Evolutionary conservation across 352 stramenopile species (phyloP), one percentile per base, ranked within the genome.

Genomic region (Phytophthora chlamydospora): DNA sequence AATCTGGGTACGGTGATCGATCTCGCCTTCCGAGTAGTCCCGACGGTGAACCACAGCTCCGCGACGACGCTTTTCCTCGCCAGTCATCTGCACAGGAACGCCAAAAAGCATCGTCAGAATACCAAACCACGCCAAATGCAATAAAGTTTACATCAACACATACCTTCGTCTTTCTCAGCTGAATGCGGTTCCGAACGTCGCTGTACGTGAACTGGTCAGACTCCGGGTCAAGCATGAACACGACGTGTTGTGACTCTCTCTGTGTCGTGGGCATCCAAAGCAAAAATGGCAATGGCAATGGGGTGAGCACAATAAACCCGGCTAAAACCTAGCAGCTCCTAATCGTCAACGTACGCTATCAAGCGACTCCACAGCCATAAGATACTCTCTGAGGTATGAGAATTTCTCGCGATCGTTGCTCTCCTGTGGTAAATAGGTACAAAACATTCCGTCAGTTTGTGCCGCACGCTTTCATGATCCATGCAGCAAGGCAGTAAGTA

Each of bases 121-220:
- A 13, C 8, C 13, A 27, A 40, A 17, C n/a, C 12, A 29, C 24
- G 24, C 24, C 24, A 29, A 6, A 29, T 29, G 3, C 24, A 13
- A 35, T 27, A 38, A 57, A 13, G 11, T 36, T 29, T 3, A 29
- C 4, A 29, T 29, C 24, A 29, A n/a, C 36, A 47, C 50, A 56
- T 68, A 82, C 79, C 71, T 92, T 92, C 40, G 84, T 93, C 69
- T 95, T 95, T 52, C 76, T 87, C 21, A 95, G 73, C 57, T 90
- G 79, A 36, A 95, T 87, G 34, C 85, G 85, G 40, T 90, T 84
- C 32, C 84, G 41, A 43, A 95, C 62, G 53, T 90, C 80, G 48
- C 73, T 80, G 72, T 93, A 95, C 51, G 86, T 93, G 47, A 91
- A 90, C 36, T 89, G 59, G 45, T 88, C 60, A 32, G 86, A 87